Evolutionary conservation across 352 stramenopile species (phyloP).

Genomic region (Albugo candida): DNA sequence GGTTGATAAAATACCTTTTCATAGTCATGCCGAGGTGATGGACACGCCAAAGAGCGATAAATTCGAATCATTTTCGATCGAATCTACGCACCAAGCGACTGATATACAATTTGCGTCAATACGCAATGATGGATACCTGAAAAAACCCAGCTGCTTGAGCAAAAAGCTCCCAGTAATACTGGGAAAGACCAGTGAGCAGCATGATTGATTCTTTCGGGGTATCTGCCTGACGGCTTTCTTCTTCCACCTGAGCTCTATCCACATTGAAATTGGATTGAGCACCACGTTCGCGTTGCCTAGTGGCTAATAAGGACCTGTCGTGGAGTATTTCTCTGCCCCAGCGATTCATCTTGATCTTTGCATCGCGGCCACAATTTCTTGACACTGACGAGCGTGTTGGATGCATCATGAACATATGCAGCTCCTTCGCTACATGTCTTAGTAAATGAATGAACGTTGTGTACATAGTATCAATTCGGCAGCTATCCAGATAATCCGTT

Average conservation of each 20-base stretch:
- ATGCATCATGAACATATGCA: conserved; percentile 19
- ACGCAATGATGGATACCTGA: conserved; percentile 4
- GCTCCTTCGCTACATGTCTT: conserved; percentile 33
- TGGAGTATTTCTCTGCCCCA: no score
- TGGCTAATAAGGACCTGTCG: no score
- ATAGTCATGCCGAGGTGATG: conserved; percentile 28
- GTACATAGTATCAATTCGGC: conserved; percentile 44
- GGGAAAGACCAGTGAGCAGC: conserved; percentile 8
- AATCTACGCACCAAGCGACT: conserved; percentile 4
- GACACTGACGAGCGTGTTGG: no score
- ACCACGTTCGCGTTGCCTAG: no score
- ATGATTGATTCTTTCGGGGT: no score
- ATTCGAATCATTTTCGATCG: conserved; percentile 48
- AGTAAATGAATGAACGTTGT: conserved; percentile 32
- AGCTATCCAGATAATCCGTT: conserved; percentile 19
- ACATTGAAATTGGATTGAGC: no score
- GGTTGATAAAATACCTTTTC: no score
- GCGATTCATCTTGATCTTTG: no score
- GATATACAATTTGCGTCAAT: no score
- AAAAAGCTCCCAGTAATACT: conserved; percentile 54
- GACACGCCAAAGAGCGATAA: conserved; percentile 37
- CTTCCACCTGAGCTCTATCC: no score
- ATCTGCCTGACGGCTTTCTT: no score
- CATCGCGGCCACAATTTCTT: no score
- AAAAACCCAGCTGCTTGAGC: conserved; percentile 62